These are phyloP conservation scores for Apiospora saccharicola DNA, from an alignment of 2,329 filamentous ascomycete species.

Conservation along the genomic window DNA sequence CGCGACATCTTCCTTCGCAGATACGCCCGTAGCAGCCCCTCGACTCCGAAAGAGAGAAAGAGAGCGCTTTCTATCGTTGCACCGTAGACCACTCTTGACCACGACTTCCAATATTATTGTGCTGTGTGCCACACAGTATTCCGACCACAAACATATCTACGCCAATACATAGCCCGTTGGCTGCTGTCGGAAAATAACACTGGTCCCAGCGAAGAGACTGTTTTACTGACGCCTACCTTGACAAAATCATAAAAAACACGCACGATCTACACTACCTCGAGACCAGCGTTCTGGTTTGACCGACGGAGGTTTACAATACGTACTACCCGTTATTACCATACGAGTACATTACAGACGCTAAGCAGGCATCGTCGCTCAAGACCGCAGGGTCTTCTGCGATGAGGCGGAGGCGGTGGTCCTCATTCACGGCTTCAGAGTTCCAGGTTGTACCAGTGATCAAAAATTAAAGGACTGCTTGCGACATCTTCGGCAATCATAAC, in stretches of 20 bases:
- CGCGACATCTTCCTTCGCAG: background rate
- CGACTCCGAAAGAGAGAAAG: background rate
- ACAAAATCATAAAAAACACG: background rate
- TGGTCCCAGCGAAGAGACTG: background rate
- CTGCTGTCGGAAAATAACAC: background rate
- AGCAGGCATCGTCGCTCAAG: slow-evolving; percentile 27
- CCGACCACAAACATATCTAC: background rate
- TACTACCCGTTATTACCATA: slow-evolving; percentile 10
- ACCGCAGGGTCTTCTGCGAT: slow-evolving; percentile 45
- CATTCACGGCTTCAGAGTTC: slow-evolving; percentile 39
- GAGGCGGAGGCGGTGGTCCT: slow-evolving; percentile 45
- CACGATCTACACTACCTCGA: background rate
- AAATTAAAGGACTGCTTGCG: slow-evolving; percentile 20
- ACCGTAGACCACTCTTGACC: slow-evolving; percentile 5
- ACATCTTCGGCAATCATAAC: background rate
- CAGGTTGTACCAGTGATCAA: slow-evolving; percentile 31
- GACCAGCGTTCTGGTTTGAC: background rate
- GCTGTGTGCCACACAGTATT: slow-evolving; percentile 14
- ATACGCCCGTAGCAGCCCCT: slow-evolving; percentile 1
- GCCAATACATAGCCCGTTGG: background rate
- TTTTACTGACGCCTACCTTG: background rate
- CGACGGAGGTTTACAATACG: background rate
- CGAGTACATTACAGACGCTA: slow-evolving; percentile 16
- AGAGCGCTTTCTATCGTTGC: background rate
- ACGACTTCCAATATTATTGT: background rate